Base-by-base conservation (phyloP, 768 basidiomycete genomes). In the Pulveroboletus frians region DNA sequence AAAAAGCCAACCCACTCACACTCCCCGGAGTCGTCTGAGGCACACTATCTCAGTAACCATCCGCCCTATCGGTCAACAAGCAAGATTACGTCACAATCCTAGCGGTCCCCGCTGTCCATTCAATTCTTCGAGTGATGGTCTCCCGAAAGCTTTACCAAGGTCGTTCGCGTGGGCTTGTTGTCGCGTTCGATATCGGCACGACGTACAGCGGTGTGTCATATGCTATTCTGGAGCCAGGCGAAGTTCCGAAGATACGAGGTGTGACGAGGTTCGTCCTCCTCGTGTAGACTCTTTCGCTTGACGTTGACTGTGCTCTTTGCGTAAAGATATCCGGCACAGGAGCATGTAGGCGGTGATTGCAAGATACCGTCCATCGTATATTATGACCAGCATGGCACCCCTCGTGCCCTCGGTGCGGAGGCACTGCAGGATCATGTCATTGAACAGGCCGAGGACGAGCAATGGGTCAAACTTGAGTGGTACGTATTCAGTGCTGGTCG, bases 361-460 rank as follows among this genome's bases (percentile, higher is more conserved):
- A 78, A 77, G 57, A 75, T 78, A 46, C 77, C 77, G 5, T 73
- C 74, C 21, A 67, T 77, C 44, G 51, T 78, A 11, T 79, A 72
- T 55, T 78, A 78, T 49, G 72, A 75, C 47, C 54, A 64, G 30
- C 53, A 58, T 8, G 76, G 76, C 1, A 53, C 54, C 0, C 66
- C 73, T 15, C 64, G 67, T 42, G 73, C 75, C 6, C 68, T 71
- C 29, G 76, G 76, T 18, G 76, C 76, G 13, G 76, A 77, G 57
- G 71, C 76, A 1, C 59, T 68, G 20, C 64, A 65, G 13, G 71
- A 76, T 26, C 68, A 68, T 27, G 63, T 74, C 27, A 56, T 65
- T 4, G 69, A 72, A 37, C 60, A 57, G 40, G 74, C 73, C 4
- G 71, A 74, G 47, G 73, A 76, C 9, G 70, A 74, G 45, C 71